phyloP scores from a whole-genome alignment of 2,329 filamentous ascomycete species.

The Phyllosticta ampelicida region DNA sequence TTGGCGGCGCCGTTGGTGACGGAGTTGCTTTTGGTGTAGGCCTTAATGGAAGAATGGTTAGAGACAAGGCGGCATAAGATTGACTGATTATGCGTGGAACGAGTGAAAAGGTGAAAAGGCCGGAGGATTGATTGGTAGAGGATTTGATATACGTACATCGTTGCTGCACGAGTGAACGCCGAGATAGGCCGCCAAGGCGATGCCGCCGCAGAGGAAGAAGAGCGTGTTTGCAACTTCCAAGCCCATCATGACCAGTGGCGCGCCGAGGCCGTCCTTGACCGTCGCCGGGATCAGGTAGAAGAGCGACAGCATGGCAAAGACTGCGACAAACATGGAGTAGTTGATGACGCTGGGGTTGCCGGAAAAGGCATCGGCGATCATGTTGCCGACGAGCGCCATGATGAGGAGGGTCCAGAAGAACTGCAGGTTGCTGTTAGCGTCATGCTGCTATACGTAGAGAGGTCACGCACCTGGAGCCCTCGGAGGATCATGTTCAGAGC shows the following conservation, averaged over 20 bases:
- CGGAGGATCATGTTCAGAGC: conserved; percentile 31
- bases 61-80: too few species aligned
- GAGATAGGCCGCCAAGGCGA: conserved; percentile 61
- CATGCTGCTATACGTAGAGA: neutral
- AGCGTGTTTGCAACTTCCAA: conserved; percentile 51
- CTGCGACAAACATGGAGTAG: conserved; percentile 59
- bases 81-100: too few species aligned
- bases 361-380: conserved; percentile 42
- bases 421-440: conserved; percentile 25
- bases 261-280: conserved; percentile 42
- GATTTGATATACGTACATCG: conserved; percentile 30
- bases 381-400: conserved; percentile 52
- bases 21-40: conserved; percentile 38
- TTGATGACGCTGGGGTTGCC: conserved; percentile 48
- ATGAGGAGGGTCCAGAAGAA: conserved; percentile 50
- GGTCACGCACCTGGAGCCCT: conserved; percentile 28
- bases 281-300: conserved; percentile 51
- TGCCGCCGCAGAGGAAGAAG: conserved; percentile 59
- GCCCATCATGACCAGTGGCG: conserved; percentile 43
- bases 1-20: conserved; percentile 53
- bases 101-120: too few species aligned
- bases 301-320: conserved; percentile 53
- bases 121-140: neutral
- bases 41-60: conserved; percentile 20
- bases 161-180: conserved; percentile 58